These are phyloP conservation scores for Cicer judaicum DNA, from an alignment of 306 rosid genomes.

Conservation along the genomic window DNA sequence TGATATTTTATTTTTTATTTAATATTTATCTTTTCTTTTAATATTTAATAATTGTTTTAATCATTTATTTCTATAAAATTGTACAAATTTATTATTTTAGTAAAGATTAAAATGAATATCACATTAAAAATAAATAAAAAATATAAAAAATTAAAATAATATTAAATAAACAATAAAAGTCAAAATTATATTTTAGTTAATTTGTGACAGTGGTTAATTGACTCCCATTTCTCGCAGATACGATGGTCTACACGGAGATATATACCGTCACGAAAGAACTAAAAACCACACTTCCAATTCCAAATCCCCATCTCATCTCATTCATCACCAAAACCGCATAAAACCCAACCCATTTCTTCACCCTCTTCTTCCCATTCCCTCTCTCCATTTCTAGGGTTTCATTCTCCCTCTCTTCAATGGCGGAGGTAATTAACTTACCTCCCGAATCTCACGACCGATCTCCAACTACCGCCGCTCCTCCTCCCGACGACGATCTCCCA, in stretches of 20 bases:
- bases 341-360: conserved; percentile 15
- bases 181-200: no score
- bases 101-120: no score
- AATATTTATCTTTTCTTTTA: no score
- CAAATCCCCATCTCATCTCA: neutral
- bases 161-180: no score
- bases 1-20: no score
- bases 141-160: no score
- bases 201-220: no score
- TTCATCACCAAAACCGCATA: conserved; percentile 2
- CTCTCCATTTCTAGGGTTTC: conserved; percentile 21
- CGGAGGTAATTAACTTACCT: conserved; percentile 80
- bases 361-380: neutral
- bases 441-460: conserved; percentile 68
- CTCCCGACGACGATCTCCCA: conserved; percentile 54
- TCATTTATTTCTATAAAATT: no score
- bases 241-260: neutral
- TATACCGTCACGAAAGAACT: neutral
- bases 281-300: neutral
- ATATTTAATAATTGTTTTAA: no score
- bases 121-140: no score
- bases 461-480: conserved; percentile 53
- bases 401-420: conserved; percentile 53
- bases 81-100: no score
- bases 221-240: neutral